Base-by-base conservation (phyloP, 179 eudicot genomes). In the Monotropa hypopitys region DNA sequence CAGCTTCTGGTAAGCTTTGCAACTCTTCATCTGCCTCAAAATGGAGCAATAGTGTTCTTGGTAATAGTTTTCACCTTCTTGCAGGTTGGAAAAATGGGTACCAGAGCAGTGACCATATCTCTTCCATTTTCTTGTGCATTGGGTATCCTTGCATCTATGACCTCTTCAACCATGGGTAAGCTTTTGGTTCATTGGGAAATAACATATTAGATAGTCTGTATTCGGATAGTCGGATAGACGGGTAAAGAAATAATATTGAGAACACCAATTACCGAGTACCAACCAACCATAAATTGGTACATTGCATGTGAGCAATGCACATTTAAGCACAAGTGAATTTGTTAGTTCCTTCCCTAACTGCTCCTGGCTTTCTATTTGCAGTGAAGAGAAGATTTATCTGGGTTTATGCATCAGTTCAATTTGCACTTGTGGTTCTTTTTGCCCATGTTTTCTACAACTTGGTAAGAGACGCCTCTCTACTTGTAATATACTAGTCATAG, bases 161-260 rank as follows among this genome's bases (percentile, higher is more conserved):
- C 95, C 49, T 80, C 98, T 32, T 90, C 98, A 77, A 90, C 98
- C 43, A 95, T 95, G 96, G 99, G 99, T 96, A 89, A 11, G 81
- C 79, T 30, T 15, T 33, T 10, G 18, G 38, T 33, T 51, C 13
- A 28, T 40, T 32, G 23, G 4, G 57, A 20, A 50, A 18, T 20
- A 30, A 20, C 21, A 33, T 51, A 35, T 1, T 53, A n/a, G 47
- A 53, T 28, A 6, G 63, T n/a, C n/a, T n/a, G n/a, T n/a, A n/a
- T n/a, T n/a, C n/a, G n/a, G n/a, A n/a, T n/a, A n/a, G n/a, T n/a
- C n/a, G 51, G 51, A 69, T 43, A 69, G 21, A 69, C 20, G 3
- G 16, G n/a, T 40, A 8, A 1, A 72, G 16, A 50, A 61, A 32
- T 28, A 12, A 61, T 61, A 28, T 7, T 61, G 15, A 30, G 67